Percentiles rank a stretch among this genome's conserved stretches.
These are phyloP conservation scores for Gliomastix tumulicola DNA, from an alignment of 2,329 filamentous ascomycete genomes.

Conservation along the genomic window DNA sequence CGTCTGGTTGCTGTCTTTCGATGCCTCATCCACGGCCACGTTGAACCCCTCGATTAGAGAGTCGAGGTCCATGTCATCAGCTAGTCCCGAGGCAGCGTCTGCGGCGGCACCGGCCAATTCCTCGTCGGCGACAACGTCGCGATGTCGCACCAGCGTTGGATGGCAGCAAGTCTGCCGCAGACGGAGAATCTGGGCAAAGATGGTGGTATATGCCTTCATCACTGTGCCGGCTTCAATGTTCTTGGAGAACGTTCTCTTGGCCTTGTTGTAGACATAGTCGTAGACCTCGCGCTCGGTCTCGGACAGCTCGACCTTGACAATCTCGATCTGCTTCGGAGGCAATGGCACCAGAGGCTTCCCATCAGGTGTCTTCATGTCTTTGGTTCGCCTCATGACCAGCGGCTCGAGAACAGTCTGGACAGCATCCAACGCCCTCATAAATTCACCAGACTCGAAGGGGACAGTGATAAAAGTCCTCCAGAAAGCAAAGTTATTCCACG, in stretches of 20 bases:
- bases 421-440: constrained; percentile 86
- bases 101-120: constrained; percentile 68
- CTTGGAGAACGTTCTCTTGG: constrained; percentile 75
- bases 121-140: constrained; percentile 78
- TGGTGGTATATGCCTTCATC: constrained; percentile 92
- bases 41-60: constrained; percentile 81
- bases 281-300: constrained; percentile 85
- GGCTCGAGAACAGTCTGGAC: constrained; percentile 96
- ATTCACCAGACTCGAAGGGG: constrained; percentile 93
- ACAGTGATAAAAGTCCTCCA: constrained; percentile 99
- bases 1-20: constrained; percentile 46
- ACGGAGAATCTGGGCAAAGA: constrained; percentile 92
- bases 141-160: constrained; percentile 80
- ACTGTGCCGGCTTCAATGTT: constrained; percentile 90
- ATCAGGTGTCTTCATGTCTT: constrained; percentile 94
- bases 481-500: constrained; percentile 98
- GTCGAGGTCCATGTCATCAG: constrained; percentile 93
- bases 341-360: constrained; percentile 70
- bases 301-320: constrained; percentile 82
- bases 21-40: constrained; percentile 53
- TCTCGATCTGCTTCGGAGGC: constrained; percentile 73
- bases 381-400: constrained; percentile 88
- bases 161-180: constrained; percentile 93
- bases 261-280: constrained; percentile 77
- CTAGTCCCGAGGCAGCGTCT: constrained; percentile 72